A percentile compares a stretch with the other conserved stretches of the same genome.
Conservation (phyloP, 2,329 filamentous ascomycete species). For the Pyrenophora teres region DNA sequence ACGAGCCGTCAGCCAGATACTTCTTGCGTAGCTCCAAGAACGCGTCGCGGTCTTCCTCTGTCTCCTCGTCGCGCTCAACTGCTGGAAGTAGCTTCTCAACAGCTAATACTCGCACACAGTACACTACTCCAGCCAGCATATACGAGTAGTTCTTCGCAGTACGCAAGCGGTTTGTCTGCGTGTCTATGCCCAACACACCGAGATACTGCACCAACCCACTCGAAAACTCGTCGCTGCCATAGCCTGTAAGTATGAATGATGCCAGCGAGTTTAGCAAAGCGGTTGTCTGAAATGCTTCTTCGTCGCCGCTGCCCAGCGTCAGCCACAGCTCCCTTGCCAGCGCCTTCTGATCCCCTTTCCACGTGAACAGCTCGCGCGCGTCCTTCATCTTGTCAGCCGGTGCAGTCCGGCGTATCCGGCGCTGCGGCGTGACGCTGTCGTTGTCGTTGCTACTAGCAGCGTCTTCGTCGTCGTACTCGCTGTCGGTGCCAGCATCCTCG, state of each 20-base stretch:
- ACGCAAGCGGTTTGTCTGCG: constrained; percentile 7
- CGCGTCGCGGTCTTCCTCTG: constrained; percentile 13
- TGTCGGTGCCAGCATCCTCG: constrained; percentile 3
- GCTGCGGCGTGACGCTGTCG: constrained; percentile 3
- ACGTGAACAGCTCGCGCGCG: constrained; percentile 14
- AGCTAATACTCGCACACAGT: constrained; percentile 20
- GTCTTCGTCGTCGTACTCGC: constrained; percentile 5
- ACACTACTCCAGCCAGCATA: constrained; percentile 21
- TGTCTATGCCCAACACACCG: constrained; percentile 1
- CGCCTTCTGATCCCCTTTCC: constrained; percentile 13
- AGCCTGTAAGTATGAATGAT: constrained; percentile 7
- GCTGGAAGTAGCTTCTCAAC: constrained; percentile 20
- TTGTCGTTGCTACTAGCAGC: constrained; percentile 7
- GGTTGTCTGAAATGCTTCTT: background rate
- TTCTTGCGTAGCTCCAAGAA: constrained; percentile 16
- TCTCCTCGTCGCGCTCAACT: constrained; percentile 7
- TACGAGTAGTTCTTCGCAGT: constrained; percentile 20
- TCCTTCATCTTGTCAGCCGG: constrained; percentile 12
- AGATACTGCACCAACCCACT: too few relatives aligned
- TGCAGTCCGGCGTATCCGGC: too few relatives aligned
- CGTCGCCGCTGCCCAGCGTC: constrained; percentile 1
- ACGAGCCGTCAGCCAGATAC: constrained; percentile 24
- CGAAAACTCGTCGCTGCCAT: background rate
- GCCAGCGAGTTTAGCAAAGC: constrained; percentile 6
- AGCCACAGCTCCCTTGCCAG: constrained; percentile 12